Conservation (phyloP, 345 rosid genomes). For the Lenwebbia sp. region DNA sequence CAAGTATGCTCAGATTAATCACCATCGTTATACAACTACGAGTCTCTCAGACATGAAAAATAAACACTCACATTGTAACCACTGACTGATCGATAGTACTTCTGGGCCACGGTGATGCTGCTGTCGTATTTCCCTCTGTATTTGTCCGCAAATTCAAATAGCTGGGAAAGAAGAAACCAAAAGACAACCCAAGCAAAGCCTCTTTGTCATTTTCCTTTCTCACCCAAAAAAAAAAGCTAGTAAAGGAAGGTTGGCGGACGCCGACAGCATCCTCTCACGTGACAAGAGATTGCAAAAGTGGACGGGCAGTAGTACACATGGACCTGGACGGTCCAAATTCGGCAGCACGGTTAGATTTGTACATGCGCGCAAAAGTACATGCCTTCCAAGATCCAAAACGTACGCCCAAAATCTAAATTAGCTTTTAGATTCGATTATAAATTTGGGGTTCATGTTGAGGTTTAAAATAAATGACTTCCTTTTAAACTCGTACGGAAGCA, state of each 20-base stretch:
- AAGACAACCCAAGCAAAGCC: background rate
- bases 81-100: conserved; percentile 15
- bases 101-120: conserved; percentile 13
- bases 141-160: conserved; percentile 17
- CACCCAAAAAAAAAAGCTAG: background rate
- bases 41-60: background rate
- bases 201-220: background rate
- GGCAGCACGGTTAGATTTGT: background rate
- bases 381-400: background rate
- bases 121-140: conserved; percentile 17
- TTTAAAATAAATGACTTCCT: background rate
- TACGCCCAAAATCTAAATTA: background rate
- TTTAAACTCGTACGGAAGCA: background rate
- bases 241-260: background rate
- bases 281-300: background rate
- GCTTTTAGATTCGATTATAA: background rate
- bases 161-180: background rate
- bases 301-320: background rate
- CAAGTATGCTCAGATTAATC: background rate
- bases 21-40: background rate
- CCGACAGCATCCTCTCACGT: background rate
- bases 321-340: background rate
- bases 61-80: conserved; percentile 7
- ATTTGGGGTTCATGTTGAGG: background rate
- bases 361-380: background rate